Evolutionary conservation across 1,284 basidiomycete genomes (phyloP).

Genomic region (Sanghuangporus sanghuang): DNA sequence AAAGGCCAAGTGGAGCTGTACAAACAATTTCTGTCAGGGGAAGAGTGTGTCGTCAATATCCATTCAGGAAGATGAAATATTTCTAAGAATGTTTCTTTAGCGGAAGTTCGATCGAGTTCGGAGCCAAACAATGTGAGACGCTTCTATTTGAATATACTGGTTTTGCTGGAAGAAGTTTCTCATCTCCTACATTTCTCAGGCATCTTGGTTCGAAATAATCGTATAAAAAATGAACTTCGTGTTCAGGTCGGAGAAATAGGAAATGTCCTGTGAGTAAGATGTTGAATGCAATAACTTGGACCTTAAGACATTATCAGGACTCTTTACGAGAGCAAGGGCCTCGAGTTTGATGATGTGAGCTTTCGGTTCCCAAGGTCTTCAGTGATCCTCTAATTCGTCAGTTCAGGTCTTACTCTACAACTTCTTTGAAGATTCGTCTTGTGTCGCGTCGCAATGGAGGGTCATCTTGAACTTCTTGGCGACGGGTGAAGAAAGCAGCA

Average conservation of each 20-base stretch:
- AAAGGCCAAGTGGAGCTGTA: slow-evolving; percentile 47
- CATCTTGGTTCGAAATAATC: slow-evolving; percentile 63
- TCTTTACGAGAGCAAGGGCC: slow-evolving; percentile 67
- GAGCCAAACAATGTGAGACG: slow-evolving; percentile 58
- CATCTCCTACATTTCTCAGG: slow-evolving; percentile 31
- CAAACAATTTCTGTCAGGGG: slow-evolving; percentile 53
- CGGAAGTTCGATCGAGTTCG: slow-evolving; percentile 53
- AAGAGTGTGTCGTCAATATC: slow-evolving; percentile 29
- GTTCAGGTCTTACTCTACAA: slow-evolving; percentile 62
- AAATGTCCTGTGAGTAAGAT: slow-evolving; percentile 49
- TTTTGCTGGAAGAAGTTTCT: not conserved
- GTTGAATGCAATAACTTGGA: not conserved
- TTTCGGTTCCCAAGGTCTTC: slow-evolving; percentile 15
- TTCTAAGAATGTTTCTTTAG: slow-evolving; percentile 25
- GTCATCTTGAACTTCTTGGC: slow-evolving; percentile 46
- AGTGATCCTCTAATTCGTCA: not conserved
- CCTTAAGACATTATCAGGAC: slow-evolving; percentile 39
- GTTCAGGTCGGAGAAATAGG: slow-evolving; percentile 55
- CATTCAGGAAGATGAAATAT: not conserved
- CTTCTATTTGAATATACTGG: not conserved
- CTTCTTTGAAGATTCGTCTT: slow-evolving; percentile 61
- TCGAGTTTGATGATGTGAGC: slow-evolving; percentile 65
- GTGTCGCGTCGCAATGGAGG: slow-evolving; percentile 50
- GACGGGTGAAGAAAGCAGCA: slow-evolving; percentile 17
- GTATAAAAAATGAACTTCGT: slow-evolving; percentile 44